A percentile compares a stretch with the other conserved stretches of the same genome.
Conservation (phyloP, 2,329 filamentous ascomycete species). For the Tetracladium maxilliforme region DNA sequence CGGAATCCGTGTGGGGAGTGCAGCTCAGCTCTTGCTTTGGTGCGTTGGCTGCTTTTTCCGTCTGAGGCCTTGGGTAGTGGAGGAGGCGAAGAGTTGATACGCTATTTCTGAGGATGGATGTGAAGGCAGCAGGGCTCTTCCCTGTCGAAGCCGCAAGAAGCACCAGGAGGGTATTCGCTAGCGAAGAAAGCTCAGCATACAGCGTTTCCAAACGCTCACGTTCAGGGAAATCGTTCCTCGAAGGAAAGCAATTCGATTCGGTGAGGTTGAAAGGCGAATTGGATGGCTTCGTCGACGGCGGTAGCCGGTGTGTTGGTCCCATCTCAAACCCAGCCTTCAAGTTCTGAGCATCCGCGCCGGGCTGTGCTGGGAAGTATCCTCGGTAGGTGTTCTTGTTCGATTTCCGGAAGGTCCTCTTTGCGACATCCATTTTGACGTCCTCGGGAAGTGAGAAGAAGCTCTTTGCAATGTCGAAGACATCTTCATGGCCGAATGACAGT, state of each 20-base stretch:
- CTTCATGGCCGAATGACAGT: slow-evolving; percentile 22
- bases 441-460: slow-evolving; percentile 20
- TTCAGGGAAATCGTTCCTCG: slow-evolving; percentile 8
- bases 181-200: slow-evolving; percentile 20
- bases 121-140: slow-evolving; percentile 22
- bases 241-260: slow-evolving; percentile 25
- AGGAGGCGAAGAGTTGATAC: slow-evolving; percentile 26
- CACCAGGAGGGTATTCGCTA: slow-evolving; percentile 20
- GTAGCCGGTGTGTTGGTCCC: slow-evolving; percentile 16
- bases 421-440: slow-evolving; percentile 21
- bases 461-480: slow-evolving; percentile 23
- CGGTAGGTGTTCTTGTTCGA: slow-evolving; percentile 26
- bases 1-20: slow-evolving; percentile 25
- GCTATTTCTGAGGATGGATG: slow-evolving; percentile 21
- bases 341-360: slow-evolving; percentile 19
- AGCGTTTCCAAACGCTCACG: slow-evolving; percentile 17
- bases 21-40: slow-evolving; percentile 16
- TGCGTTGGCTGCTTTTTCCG: slow-evolving; percentile 3
- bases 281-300: slow-evolving; percentile 5
- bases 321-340: slow-evolving; percentile 31
- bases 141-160: slow-evolving; percentile 21
- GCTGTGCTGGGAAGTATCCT: slow-evolving; percentile 28
- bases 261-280: slow-evolving; percentile 18
- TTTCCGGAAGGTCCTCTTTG: slow-evolving; percentile 23
- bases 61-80: slow-evolving; percentile 24